These are phyloP conservation scores for Gaultheria prostrata DNA, from an alignment of 148 eudicot genomes.

Conservation along the genomic window DNA sequence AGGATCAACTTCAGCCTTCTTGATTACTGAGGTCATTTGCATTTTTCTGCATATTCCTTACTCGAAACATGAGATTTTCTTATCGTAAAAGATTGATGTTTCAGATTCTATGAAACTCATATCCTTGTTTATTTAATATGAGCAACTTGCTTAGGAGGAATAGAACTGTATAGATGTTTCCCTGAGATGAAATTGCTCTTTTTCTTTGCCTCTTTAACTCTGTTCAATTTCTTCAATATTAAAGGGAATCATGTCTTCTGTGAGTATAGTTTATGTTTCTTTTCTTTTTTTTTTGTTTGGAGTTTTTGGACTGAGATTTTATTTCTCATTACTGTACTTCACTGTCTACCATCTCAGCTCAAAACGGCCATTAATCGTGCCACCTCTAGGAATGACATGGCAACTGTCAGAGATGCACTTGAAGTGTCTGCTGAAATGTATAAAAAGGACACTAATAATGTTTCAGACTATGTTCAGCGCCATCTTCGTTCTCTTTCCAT, in stretches of 20 bases:
- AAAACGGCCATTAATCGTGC: slow-evolving; percentile 94
- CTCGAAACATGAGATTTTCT: neutral
- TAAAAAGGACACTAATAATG: slow-evolving; percentile 80
- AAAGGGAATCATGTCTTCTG: neutral
- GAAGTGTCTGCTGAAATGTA: slow-evolving; percentile 98
- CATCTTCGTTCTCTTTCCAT: slow-evolving; percentile 88
- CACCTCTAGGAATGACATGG: slow-evolving; percentile 85
- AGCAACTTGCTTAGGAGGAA: neutral
- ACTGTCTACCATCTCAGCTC: slow-evolving; percentile 40
- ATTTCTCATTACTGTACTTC: slow-evolving; percentile 11
- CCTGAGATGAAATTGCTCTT: neutral
- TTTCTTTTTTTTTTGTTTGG: neutral
- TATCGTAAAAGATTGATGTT: neutral
- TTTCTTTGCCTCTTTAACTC: neutral
- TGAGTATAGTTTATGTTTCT: neutral
- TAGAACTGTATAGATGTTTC: neutral
- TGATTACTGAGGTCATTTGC: neutral
- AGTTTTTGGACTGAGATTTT: neutral
- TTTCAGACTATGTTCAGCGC: slow-evolving; percentile 85
- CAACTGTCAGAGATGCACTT: slow-evolving; percentile 90
- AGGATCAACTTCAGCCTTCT: neutral
- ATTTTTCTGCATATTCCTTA: neutral
- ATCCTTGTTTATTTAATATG: neutral
- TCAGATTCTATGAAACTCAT: neutral
- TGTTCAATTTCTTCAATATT: neutral